Evolutionary conservation across 75 land plant genomes (phyloP).

Genomic region (Sequoia sempervirens): DNA sequence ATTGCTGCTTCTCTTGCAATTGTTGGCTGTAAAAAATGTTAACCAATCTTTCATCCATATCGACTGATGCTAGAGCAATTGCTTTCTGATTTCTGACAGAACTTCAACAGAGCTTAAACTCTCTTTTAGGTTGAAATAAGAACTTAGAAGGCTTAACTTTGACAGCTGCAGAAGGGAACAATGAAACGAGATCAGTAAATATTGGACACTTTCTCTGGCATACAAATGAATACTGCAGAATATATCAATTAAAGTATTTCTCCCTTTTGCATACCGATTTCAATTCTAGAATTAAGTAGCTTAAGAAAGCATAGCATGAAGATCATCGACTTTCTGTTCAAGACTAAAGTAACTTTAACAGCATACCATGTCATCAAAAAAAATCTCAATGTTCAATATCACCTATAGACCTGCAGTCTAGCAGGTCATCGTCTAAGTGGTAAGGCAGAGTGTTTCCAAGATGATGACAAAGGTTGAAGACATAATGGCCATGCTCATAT

Average conservation of each 20-base stretch:
- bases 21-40: slow-evolving; percentile 5
- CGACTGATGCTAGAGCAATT: background rate
- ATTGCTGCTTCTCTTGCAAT: slow-evolving; percentile 4
- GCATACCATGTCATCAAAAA: background rate
- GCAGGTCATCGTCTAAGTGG: background rate
- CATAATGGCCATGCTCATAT: background rate
- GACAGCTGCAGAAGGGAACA: background rate
- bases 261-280: background rate
- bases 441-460: background rate
- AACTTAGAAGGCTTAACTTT: background rate
- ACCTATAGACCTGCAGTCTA: background rate
- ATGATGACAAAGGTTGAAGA: background rate
- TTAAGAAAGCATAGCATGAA: background rate
- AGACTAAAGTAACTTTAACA: background rate
- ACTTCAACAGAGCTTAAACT: background rate
- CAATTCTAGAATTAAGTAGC: background rate
- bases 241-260: background rate
- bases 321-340: background rate
- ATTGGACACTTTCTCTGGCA: background rate
- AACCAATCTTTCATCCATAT: slow-evolving; percentile 9
- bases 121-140: background rate
- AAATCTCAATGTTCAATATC: background rate
- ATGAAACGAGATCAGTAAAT: background rate
- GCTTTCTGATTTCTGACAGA: background rate
- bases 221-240: background rate